These are phyloP conservation scores for Fonsecaea monophora DNA, from an alignment of 2,329 filamentous ascomycete genomes.

Conservation along the genomic window DNA sequence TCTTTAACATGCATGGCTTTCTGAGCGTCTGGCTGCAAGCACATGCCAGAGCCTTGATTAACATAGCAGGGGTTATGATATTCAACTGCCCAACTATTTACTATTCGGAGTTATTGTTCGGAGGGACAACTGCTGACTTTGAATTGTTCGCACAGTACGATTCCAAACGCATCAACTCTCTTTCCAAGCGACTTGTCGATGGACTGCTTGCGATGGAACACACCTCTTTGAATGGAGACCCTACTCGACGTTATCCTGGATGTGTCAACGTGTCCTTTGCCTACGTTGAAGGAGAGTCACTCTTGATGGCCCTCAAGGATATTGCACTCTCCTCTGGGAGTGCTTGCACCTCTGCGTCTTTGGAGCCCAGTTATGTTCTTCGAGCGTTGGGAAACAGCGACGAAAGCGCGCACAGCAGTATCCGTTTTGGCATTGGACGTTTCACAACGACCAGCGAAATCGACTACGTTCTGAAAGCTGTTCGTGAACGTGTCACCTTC, in stretches of 20 bases:
- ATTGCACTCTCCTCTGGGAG: constrained; percentile 96
- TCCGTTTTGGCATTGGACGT: constrained; percentile 94
- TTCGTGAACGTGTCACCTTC: constrained; percentile 88
- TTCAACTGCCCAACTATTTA: constrained; percentile 20
- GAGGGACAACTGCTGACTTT: constrained; percentile 13
- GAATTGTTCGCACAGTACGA: constrained; percentile 73
- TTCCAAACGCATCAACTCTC: constrained; percentile 76
- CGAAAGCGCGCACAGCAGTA: constrained; percentile 96
- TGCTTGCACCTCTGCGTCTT: constrained; percentile 93
- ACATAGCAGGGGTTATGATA: constrained; percentile 72
- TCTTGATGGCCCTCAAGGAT: constrained; percentile 97
- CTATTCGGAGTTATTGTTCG: constrained; percentile 1
- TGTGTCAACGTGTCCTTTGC: constrained; percentile 99
- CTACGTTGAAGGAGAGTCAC: constrained; percentile 96
- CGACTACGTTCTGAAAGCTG: constrained; percentile 95
- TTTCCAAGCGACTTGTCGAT: constrained; percentile 83
- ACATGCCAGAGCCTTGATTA: constrained; percentile 61
- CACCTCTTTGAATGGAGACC: constrained; percentile 87
- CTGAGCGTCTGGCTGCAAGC: constrained; percentile 71
- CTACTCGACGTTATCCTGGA: constrained; percentile 84
- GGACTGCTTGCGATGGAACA: constrained; percentile 90
- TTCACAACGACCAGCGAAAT: constrained; percentile 97
- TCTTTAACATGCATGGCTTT: constrained; percentile 84
- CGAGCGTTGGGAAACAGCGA: constrained; percentile 94
- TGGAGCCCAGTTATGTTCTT: constrained; percentile 96